phyloP scores from a whole-genome alignment of 305 asterid species.

The Rubia tinctorum region DNA sequence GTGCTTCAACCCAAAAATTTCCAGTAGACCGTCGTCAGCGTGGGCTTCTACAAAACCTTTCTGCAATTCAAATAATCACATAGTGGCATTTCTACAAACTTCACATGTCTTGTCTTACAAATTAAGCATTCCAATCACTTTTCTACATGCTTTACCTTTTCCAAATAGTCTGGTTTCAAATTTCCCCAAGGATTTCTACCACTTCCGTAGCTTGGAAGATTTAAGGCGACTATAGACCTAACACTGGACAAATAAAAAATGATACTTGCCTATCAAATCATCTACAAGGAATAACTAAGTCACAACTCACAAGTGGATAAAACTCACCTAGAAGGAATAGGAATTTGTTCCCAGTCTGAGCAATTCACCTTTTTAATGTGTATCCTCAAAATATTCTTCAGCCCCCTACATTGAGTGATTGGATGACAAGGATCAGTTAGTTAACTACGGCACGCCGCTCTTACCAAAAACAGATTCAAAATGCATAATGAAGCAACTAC shows the following conservation, averaged over 20 bases:
- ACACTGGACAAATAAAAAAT: conserved; percentile 46
- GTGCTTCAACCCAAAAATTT: conserved; percentile 88
- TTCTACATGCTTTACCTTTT: conserved; percentile 53
- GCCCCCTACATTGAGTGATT: conserved; percentile 52
- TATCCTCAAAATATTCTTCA: conserved; percentile 88
- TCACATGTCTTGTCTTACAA: not conserved
- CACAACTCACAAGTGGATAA: not conserved
- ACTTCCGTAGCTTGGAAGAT: conserved; percentile 98
- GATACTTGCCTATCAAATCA: not conserved
- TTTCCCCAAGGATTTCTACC: conserved; percentile 99
- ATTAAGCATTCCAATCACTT: not conserved
- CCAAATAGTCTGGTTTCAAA: conserved; percentile 84
- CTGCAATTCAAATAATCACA: conserved; percentile 28
- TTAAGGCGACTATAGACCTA: conserved; percentile 87
- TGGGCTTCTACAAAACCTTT: conserved; percentile 90
- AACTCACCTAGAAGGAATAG: conserved; percentile 79
- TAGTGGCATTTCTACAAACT: not conserved
- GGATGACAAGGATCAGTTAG: not conserved
- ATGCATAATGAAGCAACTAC: not conserved
- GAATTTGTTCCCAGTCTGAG: conserved; percentile 80
- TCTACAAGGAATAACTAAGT: too few relatives aligned
- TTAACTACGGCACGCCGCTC: not conserved
- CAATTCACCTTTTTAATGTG: conserved; percentile 83
- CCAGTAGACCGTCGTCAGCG: conserved; percentile 84
- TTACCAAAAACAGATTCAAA: not conserved